Evolutionary conservation across 2,329 filamentous ascomycete genomes (phyloP).

Genomic region (Corniculantispora saksenae): DNA sequence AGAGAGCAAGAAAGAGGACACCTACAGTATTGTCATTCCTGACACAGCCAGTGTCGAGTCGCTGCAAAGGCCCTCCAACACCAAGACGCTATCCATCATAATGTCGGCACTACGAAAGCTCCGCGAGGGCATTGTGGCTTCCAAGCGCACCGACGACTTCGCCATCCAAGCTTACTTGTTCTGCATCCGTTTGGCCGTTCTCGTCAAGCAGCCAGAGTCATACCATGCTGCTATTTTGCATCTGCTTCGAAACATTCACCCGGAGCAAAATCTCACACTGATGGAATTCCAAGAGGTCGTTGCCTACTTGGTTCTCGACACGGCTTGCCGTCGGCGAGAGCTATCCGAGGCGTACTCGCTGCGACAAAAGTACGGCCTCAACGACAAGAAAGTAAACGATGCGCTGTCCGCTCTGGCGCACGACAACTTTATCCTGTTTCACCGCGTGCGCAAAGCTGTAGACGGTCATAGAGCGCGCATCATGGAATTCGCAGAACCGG

Average conservation of each 20-base stretch:
- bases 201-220: slow-evolving; percentile 79
- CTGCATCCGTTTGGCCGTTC: slow-evolving; percentile 79
- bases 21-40: slow-evolving; percentile 2
- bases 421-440: slow-evolving; percentile 82
- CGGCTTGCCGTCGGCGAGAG: slow-evolving; percentile 80
- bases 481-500: slow-evolving; percentile 77
- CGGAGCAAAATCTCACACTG: slow-evolving; percentile 64
- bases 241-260: slow-evolving; percentile 72
- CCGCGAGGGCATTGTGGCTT: slow-evolving; percentile 83
- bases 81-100: slow-evolving; percentile 70
- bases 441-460: slow-evolving; percentile 67
- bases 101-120: slow-evolving; percentile 87
- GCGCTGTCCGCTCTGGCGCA: slow-evolving; percentile 71
- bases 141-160: slow-evolving; percentile 75
- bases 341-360: slow-evolving; percentile 72
- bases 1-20: background rate
- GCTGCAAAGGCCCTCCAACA: slow-evolving; percentile 37
- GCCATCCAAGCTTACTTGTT: slow-evolving; percentile 90
- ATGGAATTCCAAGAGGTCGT: slow-evolving; percentile 78
- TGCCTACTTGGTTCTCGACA: slow-evolving; percentile 81
- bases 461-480: slow-evolving; percentile 79
- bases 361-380: slow-evolving; percentile 60
- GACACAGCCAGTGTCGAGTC: slow-evolving; percentile 15
- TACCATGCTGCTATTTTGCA: slow-evolving; percentile 87
- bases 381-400: slow-evolving; percentile 67